Percentiles rank a stretch among this genome's conserved stretches.
Evolutionary conservation across 2,329 filamentous ascomycete species (phyloP).

Genomic region (Emergomyces orientalis): DNA sequence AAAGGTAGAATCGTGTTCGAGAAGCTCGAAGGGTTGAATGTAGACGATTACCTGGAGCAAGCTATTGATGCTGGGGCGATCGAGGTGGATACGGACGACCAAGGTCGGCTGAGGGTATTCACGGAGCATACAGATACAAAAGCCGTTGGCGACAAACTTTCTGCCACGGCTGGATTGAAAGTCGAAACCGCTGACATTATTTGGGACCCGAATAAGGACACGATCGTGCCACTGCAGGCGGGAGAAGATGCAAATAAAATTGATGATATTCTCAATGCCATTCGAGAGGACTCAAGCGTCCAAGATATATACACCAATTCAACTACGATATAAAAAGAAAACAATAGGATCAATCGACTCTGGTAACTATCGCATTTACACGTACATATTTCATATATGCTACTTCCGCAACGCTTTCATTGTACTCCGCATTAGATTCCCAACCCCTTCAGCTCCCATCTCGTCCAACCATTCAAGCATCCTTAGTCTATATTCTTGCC

Average conservation of each 20-base stretch:
- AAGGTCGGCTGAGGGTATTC: constrained; percentile 62
- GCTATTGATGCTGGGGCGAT: constrained; percentile 74
- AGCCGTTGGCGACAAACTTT: constrained; percentile 54
- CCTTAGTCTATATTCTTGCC: constrained; percentile 66
- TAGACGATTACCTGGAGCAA: constrained; percentile 66
- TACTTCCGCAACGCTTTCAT: constrained; percentile 62
- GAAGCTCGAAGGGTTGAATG: constrained; percentile 45
- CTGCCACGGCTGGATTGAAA: constrained; percentile 53
- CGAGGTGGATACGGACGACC: constrained; percentile 47
- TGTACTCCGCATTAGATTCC: constrained; percentile 66
- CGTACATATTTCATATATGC: constrained; percentile 15
- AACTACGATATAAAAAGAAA: constrained; percentile 7
- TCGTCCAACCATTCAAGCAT: constrained; percentile 59
- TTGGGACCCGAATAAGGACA: constrained; percentile 76
- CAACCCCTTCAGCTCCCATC: constrained; percentile 56
- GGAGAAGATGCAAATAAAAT: constrained; percentile 49
- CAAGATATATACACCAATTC: constrained; percentile 71
- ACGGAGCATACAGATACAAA: constrained; percentile 59
- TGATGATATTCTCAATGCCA: constrained; percentile 44
- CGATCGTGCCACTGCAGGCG: constrained; percentile 54
- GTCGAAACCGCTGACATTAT: constrained; percentile 71
- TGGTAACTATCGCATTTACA: constrained; percentile 11
- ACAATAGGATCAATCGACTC: neutral
- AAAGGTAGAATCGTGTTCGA: constrained; percentile 65
- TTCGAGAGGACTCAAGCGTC: constrained; percentile 60